phyloP scores from a whole-genome alignment of 2,329 filamentous ascomycete species.

The Neurospora sp. region DNA sequence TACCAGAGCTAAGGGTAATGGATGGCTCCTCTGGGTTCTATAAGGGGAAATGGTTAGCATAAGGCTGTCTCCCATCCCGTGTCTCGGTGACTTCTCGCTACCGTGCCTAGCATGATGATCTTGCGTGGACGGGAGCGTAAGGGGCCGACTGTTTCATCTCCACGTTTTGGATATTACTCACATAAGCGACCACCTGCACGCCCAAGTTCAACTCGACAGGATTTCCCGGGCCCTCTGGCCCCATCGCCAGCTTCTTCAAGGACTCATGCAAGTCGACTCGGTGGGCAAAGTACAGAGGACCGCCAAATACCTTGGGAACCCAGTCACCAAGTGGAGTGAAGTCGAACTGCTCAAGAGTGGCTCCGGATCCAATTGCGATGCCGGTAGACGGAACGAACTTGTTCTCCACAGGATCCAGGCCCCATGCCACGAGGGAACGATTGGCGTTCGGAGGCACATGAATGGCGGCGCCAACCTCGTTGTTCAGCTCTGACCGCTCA shows the following conservation, averaged over 20 bases:
- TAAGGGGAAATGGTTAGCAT: neutral
- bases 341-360: conserved; percentile 17
- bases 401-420: conserved; percentile 22
- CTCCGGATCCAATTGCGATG: conserved; percentile 17
- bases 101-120: neutral
- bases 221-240: conserved; percentile 15
- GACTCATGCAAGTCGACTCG: conserved; percentile 31
- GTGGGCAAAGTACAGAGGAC: conserved; percentile 27
- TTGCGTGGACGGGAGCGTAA: neutral
- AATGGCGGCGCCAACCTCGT: conserved; percentile 30
- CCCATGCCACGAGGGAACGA: conserved; percentile 26
- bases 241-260: conserved; percentile 25
- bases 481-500: conserved; percentile 27
- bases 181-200: conserved; percentile 19
- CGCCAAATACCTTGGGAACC: conserved; percentile 19
- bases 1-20: conserved; percentile 22
- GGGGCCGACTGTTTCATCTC: neutral
- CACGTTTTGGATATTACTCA: conserved; percentile 10
- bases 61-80: neutral
- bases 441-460: conserved; percentile 29
- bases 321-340: conserved; percentile 8
- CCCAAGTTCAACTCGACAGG: conserved; percentile 19
- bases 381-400: conserved; percentile 19
- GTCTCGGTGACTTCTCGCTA: neutral
- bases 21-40: conserved; percentile 20